Evolutionary conservation across 345 rosid genomes (phyloP).

Genomic region (Bretschneidera sinensis): DNA sequence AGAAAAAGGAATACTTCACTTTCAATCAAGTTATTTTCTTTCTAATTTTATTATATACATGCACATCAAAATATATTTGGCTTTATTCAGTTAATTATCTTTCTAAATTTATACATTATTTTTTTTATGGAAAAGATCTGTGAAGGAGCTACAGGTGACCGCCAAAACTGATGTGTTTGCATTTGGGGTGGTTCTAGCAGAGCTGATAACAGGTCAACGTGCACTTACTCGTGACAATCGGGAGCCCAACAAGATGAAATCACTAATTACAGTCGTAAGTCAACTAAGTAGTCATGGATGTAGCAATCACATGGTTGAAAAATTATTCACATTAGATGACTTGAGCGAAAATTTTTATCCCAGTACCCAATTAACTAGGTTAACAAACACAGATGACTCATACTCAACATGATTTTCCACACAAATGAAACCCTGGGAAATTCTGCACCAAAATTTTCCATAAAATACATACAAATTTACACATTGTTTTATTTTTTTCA

Average conservation of each 20-base stretch:
- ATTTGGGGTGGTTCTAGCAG: constrained; percentile 62
- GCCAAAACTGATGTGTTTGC: constrained; percentile 64
- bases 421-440: too few relatives aligned
- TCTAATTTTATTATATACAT: not conserved
- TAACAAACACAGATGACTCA: too few relatives aligned
- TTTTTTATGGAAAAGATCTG: constrained; percentile 34
- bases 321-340: not conserved
- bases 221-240: constrained; percentile 46
- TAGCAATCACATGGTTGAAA: not conserved
- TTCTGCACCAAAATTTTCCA: too few relatives aligned
- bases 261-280: constrained; percentile 46
- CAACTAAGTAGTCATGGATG: not conserved
- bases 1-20: not conserved
- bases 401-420: too few relatives aligned
- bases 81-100: too few relatives aligned
- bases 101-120: too few relatives aligned
- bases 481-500: too few relatives aligned
- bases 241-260: constrained; percentile 42
- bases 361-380: too few relatives aligned
- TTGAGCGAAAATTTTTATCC: not conserved
- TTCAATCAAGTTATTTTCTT: too few relatives aligned
- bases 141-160: constrained; percentile 63
- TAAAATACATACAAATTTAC: too few relatives aligned
- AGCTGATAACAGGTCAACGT: constrained; percentile 59
- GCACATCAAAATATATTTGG: not conserved